These are phyloP conservation scores for Entomortierella chlamydospora DNA, from an alignment of 192 early-diverging fungal genomes.

Conservation along the genomic window DNA sequence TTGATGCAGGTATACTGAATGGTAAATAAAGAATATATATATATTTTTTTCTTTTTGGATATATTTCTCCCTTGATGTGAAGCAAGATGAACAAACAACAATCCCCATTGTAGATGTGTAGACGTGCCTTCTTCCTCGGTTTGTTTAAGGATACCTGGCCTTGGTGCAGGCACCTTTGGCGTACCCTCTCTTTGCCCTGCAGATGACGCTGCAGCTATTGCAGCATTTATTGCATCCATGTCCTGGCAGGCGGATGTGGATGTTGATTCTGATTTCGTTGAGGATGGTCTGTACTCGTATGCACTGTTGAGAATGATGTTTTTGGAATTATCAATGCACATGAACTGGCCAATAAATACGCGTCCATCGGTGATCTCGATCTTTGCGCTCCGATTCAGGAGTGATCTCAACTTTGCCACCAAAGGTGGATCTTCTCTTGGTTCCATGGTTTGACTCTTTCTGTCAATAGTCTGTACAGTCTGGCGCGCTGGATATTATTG, in stretches of 20 bases:
- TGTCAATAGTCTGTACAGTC: too few relatives aligned
- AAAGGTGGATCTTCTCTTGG: constrained; percentile 46
- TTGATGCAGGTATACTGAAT: background rate
- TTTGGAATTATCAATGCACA: constrained; percentile 78
- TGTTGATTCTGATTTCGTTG: background rate
- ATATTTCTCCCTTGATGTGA: too few relatives aligned
- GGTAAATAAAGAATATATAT: background rate
- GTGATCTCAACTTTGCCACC: constrained; percentile 60
- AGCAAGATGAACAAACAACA: too few relatives aligned
- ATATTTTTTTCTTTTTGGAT: too few relatives aligned
- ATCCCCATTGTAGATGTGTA: too few relatives aligned
- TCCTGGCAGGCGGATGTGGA: background rate
- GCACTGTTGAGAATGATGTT: constrained; percentile 79
- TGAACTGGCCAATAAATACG: constrained; percentile 74
- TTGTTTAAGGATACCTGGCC: background rate
- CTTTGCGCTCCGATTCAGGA: constrained; percentile 64
- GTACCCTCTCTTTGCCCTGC: background rate
- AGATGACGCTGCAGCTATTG: background rate
- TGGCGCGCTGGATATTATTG: too few relatives aligned
- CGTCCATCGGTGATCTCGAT: constrained; percentile 75
- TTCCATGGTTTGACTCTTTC: constrained; percentile 4
- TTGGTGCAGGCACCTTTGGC: background rate
- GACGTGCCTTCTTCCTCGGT: background rate
- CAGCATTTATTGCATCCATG: background rate
- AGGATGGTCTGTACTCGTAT: constrained; percentile 67